Base-by-base conservation (phyloP, 768 basidiomycete genomes). In the Strobilomyces dryophilus region DNA sequence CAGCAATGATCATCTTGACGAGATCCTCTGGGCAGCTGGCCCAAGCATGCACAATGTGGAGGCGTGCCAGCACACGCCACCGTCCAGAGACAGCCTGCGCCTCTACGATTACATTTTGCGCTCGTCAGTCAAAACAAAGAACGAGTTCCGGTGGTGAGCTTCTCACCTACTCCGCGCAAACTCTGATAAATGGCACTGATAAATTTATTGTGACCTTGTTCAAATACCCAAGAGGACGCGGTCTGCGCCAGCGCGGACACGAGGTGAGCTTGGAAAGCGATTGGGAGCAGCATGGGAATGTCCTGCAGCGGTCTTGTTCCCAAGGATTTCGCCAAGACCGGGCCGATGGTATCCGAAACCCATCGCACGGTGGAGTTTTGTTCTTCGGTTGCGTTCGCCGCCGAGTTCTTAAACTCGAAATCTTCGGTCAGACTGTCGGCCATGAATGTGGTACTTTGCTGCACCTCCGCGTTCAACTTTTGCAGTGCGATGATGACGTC, bases 381-480 rank as follows among this genome's bases (percentile, higher is more conserved):
- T 12, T 58, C 57, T 31, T 24, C 32, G 18, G 36, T 47, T 9
- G 20, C 36, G 34, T 46, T 49, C 24, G 44, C 37, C 8, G 15
- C 17, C 5, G 32, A 1, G 21, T 45, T 42, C 5, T n/a, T 2
- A 18, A 58, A 58, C 39, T 49, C 49, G 24, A 58, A 21, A 4
- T 36, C 29, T 42, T 56, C 42, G 8, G 18, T 27, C 5, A 58
- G 34, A 8, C 14, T 45, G 21, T 52, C 57, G 3, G 47, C 57
- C 54, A 58, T 56, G 7, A 49, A 49, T 14, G 35, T 46, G 9
- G 54, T 27, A 27, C 48, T 49, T 29, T 58, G 57, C 54, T 58
- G 47, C 4, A 58, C 18, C 15, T 58, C 57, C 15, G 57, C 57
- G 34, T 58, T 58, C 51, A 58, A 37, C 39, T 50, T 52, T 29